phyloP scores from a whole-genome alignment of 352 stramenopile genomes.

The Stephanocyclus meneghinianus region DNA sequence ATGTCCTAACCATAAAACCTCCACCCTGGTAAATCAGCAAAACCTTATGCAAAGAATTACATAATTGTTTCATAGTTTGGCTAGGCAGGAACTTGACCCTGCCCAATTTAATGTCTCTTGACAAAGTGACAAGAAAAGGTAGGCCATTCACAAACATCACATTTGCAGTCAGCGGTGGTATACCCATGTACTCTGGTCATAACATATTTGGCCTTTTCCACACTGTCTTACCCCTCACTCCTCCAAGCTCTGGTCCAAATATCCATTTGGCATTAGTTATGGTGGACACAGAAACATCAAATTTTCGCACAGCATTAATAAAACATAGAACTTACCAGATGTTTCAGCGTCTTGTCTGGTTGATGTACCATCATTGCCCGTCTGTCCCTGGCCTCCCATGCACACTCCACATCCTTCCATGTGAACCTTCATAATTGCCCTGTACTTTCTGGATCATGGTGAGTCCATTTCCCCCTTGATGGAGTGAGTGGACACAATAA shows the following conservation, averaged over 20 bases:
- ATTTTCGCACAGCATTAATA: too few relatives aligned
- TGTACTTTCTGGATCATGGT: too few relatives aligned
- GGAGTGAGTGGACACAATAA: too few relatives aligned
- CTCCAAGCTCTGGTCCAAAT: background rate
- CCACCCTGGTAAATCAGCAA: background rate
- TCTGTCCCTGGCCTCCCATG: too few relatives aligned
- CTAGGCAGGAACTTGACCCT: background rate
- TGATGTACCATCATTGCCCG: too few relatives aligned
- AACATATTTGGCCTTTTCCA: background rate
- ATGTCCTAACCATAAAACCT: background rate
- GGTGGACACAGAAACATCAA: too few relatives aligned
- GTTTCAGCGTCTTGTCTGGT: too few relatives aligned
- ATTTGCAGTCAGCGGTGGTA: conserved; percentile 17
- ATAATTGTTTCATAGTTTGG: background rate
- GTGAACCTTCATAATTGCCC: too few relatives aligned
- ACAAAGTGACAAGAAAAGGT: conserved; percentile 43
- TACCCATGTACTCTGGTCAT: background rate
- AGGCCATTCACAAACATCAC: conserved; percentile 52
- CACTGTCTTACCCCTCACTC: background rate
- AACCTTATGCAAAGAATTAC: background rate
- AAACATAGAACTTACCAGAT: too few relatives aligned
- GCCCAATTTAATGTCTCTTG: background rate
- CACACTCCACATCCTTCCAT: too few relatives aligned
- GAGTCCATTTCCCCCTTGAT: too few relatives aligned
- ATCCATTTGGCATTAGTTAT: background rate